A percentile compares a stretch with the other conserved stretches of the same genome.
Evolutionary conservation across 768 basidiomycete genomes (phyloP).

Genomic region (Kondoa malvinella): DNA sequence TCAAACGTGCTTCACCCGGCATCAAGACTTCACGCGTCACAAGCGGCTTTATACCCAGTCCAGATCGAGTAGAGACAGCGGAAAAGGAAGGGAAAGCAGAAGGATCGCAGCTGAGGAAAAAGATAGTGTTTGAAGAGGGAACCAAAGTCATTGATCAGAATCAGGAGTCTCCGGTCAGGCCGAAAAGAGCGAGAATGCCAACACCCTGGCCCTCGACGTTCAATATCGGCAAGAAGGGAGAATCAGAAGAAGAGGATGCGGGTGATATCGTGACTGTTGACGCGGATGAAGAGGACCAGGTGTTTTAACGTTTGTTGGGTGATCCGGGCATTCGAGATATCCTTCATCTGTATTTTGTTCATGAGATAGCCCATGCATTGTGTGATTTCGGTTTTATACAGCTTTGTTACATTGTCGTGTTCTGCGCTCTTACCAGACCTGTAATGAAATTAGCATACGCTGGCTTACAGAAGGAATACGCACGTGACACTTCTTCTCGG

Average conservation of each 20-base stretch:
- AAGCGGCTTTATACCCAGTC: not conserved
- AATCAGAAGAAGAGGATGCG: not conserved
- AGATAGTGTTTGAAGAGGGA: not conserved
- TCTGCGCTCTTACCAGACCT: not conserved
- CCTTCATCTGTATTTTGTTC: not conserved
- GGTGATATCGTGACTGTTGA: not conserved
- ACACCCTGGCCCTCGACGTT: not conserved
- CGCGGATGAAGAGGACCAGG: not conserved
- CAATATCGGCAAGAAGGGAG: not conserved
- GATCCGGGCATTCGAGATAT: not conserved
- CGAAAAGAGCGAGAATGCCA: too few relatives aligned
- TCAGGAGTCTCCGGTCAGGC: too few relatives aligned
- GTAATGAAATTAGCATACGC: not conserved
- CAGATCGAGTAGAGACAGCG: not conserved
- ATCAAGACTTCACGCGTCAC: not conserved
- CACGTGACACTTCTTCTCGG: conserved; percentile 22
- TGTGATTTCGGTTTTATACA: too few relatives aligned
- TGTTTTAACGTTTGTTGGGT: not conserved
- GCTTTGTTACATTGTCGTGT: too few relatives aligned
- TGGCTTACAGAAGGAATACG: conserved; percentile 3
- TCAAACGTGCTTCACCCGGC: not conserved
- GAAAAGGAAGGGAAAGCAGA: not conserved
- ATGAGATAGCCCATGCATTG: not conserved
- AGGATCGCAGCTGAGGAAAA: not conserved
- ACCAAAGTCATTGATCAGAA: too few relatives aligned